Evolutionary conservation across 352 stramenopile genomes (phyloP).

Genomic region (Phytopythium litorale): DNA sequence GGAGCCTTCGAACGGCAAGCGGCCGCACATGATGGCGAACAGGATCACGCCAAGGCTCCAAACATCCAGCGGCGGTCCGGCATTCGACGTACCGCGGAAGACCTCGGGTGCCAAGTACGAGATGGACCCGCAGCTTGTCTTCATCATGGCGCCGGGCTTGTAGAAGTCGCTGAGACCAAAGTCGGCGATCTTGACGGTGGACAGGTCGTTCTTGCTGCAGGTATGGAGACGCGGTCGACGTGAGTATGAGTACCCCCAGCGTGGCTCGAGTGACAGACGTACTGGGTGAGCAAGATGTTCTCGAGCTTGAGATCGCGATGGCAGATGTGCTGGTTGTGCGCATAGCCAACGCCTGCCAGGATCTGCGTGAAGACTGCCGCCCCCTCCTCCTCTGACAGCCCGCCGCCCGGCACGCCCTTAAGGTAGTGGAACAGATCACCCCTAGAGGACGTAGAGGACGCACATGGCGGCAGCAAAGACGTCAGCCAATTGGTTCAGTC

Average conservation of each 20-base stretch:
- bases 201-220: constrained; percentile 76
- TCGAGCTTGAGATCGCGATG: constrained; percentile 88
- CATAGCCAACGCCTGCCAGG: constrained; percentile 73
- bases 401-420: constrained; percentile 42
- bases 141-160: constrained; percentile 85
- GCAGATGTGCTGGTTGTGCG: constrained; percentile 89
- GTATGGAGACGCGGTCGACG: not conserved
- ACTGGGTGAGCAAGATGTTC: constrained; percentile 84
- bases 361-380: constrained; percentile 72
- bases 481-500: too few relatives aligned
- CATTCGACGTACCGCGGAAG: constrained; percentile 81
- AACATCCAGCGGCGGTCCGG: constrained; percentile 84
- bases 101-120: constrained; percentile 86
- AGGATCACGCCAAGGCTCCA: constrained; percentile 90
- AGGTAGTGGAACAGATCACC: constrained; percentile 87
- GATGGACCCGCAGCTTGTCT: constrained; percentile 84
- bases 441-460: constrained; percentile 25
- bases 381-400: constrained; percentile 60
- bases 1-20: constrained; percentile 78
- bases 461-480: too few relatives aligned
- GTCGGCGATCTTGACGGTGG: constrained; percentile 83
- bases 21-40: constrained; percentile 81
- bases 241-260: not conserved
- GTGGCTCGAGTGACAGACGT: constrained; percentile 5
- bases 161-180: constrained; percentile 88